These are phyloP conservation scores for Chrysoporthe deuterocubensis DNA, from an alignment of 2,329 filamentous ascomycete species.

Conservation along the genomic window DNA sequence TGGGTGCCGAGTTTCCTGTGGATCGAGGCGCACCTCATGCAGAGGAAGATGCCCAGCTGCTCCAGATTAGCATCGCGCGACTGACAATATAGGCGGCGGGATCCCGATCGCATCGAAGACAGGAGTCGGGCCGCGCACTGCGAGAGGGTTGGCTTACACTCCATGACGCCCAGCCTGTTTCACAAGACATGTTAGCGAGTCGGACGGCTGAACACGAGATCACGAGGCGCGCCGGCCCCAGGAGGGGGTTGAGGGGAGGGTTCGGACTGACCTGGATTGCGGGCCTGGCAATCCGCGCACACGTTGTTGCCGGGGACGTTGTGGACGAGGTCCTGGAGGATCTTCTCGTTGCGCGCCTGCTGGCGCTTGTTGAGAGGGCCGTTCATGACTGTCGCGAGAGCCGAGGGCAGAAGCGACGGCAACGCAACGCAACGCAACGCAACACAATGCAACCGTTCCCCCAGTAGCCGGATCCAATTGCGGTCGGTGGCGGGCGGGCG, in stretches of 20 bases:
- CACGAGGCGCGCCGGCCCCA: slow-evolving; percentile 29
- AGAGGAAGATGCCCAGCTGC: slow-evolving; percentile 91
- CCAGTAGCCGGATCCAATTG: background rate
- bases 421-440: slow-evolving; percentile 1
- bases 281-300: slow-evolving; percentile 90
- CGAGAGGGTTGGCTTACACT: slow-evolving; percentile 65
- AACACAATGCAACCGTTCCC: slow-evolving; percentile 1
- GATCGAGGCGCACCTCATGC: slow-evolving; percentile 94
- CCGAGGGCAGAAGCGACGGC: background rate
- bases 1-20: slow-evolving; percentile 97
- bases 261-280: slow-evolving; percentile 78
- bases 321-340: slow-evolving; percentile 86
- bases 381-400: slow-evolving; percentile 13
- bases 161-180: slow-evolving; percentile 91
- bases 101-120: slow-evolving; percentile 21
- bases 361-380: slow-evolving; percentile 79
- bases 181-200: slow-evolving; percentile 12
- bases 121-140: slow-evolving; percentile 25
- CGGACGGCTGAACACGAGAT: slow-evolving; percentile 18
- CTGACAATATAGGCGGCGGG: background rate
- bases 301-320: slow-evolving; percentile 83
- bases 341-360: slow-evolving; percentile 94
- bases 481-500: background rate
- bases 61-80: slow-evolving; percentile 13
- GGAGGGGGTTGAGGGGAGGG: background rate